Conservation (phyloP, 176 grass and related monocot species). For the Elymus sibiricus region DNA sequence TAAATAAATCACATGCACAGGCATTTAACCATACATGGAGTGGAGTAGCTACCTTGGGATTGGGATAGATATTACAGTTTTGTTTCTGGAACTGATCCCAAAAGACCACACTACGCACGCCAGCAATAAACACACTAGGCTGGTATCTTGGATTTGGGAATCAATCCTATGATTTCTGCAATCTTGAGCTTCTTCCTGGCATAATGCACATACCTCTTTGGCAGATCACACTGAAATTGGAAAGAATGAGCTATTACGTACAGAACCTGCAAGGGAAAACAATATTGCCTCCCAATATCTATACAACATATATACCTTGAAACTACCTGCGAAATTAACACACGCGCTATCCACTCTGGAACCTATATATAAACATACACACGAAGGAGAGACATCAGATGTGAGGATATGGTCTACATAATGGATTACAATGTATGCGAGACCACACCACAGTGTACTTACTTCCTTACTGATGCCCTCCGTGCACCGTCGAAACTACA, state of each 20-base stretch:
- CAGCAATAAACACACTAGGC: not conserved
- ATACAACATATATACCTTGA: not conserved
- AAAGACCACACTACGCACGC: not conserved
- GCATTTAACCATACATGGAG: no score
- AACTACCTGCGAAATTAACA: not conserved
- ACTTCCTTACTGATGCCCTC: not conserved
- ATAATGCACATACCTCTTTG: not conserved
- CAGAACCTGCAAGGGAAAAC: not conserved
- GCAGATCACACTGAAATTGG: not conserved
- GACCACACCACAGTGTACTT: not conserved
- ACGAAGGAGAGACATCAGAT: not conserved
- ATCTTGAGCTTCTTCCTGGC: slow-evolving; percentile 19
- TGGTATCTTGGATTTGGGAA: not conserved
- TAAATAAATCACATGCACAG: no score
- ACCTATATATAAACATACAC: not conserved
- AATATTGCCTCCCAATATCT: not conserved
- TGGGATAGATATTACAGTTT: no score
- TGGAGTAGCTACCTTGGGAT: no score
- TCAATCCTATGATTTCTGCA: not conserved
- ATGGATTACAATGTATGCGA: not conserved
- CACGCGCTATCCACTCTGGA: not conserved
- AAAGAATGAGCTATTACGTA: not conserved
- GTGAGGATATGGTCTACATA: not conserved
- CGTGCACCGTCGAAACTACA: not conserved
- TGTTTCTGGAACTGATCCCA: no score